Conservation (phyloP, 192 early-diverging fungal species). For the Oehlia diaphana region DNA sequence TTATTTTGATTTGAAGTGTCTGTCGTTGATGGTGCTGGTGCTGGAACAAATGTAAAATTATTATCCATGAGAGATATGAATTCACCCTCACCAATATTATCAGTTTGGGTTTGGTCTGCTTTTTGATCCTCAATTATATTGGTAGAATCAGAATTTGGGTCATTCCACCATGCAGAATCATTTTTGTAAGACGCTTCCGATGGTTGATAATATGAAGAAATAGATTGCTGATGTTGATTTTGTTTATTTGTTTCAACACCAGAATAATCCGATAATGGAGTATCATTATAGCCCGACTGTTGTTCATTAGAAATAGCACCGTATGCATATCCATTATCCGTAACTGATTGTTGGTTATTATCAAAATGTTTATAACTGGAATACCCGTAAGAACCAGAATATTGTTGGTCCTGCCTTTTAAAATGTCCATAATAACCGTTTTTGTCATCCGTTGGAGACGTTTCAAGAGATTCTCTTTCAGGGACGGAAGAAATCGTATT, state of each 20-base stretch:
- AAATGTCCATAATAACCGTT: not conserved
- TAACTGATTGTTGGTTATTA: conserved; percentile 18
- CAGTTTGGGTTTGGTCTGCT: not conserved
- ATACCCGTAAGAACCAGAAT: conserved; percentile 3
- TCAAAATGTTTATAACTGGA: not conserved
- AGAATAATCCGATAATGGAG: not conserved
- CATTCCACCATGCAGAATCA: conserved; percentile 24
- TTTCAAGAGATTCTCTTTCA: conserved; percentile 6
- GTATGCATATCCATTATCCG: conserved; percentile 7
- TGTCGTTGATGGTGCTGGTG: not conserved
- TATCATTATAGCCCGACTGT: not conserved
- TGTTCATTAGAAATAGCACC: not conserved
- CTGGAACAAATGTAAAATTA: not conserved
- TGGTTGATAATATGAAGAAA: conserved; percentile 8
- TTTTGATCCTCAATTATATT: not conserved
- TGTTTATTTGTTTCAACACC: not conserved
- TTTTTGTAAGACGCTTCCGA: not conserved
- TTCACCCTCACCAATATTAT: not conserved
- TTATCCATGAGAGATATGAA: conserved; percentile 25
- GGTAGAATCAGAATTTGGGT: not conserved
- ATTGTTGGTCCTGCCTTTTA: not conserved
- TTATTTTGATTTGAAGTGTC: not conserved
- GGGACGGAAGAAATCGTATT: conserved; percentile 21
- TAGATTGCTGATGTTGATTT: conserved; percentile 16
- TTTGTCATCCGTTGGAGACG: not conserved